Base-by-base conservation (phyloP, 2,329 filamentous ascomycete species). In the Venturia asperata region DNA sequence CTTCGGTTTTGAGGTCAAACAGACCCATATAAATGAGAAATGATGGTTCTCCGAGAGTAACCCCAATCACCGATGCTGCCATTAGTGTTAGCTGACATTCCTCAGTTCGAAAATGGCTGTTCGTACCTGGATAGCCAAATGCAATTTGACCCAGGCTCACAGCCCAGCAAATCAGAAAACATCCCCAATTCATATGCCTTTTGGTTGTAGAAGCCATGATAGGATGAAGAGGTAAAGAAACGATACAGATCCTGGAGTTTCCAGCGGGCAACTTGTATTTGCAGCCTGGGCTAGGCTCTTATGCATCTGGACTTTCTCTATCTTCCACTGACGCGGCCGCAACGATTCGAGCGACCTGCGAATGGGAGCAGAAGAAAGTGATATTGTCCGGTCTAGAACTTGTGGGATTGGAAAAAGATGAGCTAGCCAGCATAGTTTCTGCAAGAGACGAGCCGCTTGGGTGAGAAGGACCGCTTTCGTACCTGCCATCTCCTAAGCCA, bases 21-120 rank as follows among this genome's bases (percentile, higher is more conserved):
- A 71, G 65, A 30, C 63, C 64, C 68, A 71, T 69, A 62, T 70
- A 70, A 0, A 69, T 42, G 7, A 68, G 62, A 43, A 71, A 71
- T 3, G 68, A 66, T 15, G 70, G 70, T 61, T 70, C 64, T 17
- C 69, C 70, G 3, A 71, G 65, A 4, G 70, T 71, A 1, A 66
- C 66, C 1, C 67, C 68, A 39, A 71, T 71, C 49, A 71, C 68
- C n/a, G 66, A 66, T 0, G 69, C 68, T 42, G 68, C 39, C 10
- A 13, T 10, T 5, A 34, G n/a, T n/a, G 10, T 43, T 2, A 61
- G 58, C 21, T 21, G 21, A 15, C n/a, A 27, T 6, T 21, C 7
- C 19, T 41, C 34, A 55, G 2, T 11, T 1, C 19, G 27, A n/a
- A 10, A 24, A 27, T 5, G 24, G 42, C 3, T 3, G 19, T 13